Evolutionary conservation across 768 basidiomycete genomes (phyloP).

Genomic region (Lyophyllum decastes): DNA sequence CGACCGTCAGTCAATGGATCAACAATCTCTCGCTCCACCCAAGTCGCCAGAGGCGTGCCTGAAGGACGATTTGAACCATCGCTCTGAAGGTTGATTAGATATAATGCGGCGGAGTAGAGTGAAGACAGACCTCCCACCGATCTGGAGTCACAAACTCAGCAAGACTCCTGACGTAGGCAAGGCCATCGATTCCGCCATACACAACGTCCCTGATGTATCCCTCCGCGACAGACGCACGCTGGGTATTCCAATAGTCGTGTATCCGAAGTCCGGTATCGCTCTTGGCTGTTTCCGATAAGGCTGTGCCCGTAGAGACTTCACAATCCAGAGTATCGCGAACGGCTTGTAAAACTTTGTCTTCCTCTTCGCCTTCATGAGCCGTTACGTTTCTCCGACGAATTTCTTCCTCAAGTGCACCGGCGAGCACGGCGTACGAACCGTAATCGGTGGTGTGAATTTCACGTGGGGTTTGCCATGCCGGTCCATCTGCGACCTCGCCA

Average conservation of each 20-base stretch:
- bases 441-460: constrained; percentile 60
- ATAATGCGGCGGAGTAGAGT: not conserved
- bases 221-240: constrained; percentile 56
- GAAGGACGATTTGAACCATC: constrained; percentile 20
- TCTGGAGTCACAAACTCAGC: constrained; percentile 62
- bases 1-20: constrained; percentile 49
- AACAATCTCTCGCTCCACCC: constrained; percentile 45
- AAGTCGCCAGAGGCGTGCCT: constrained; percentile 40
- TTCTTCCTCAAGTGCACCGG: constrained; percentile 47
- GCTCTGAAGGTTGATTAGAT: not conserved
- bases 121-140: constrained; percentile 22
- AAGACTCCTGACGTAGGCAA: constrained; percentile 75
- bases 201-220: constrained; percentile 73
- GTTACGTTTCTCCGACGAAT: constrained; percentile 34
- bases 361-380: constrained; percentile 29
- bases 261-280: constrained; percentile 11
- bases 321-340: constrained; percentile 40
- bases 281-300: constrained; percentile 2
- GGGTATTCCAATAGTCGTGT: constrained; percentile 49
- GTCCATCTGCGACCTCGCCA: constrained; percentile 32
- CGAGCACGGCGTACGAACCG: constrained; percentile 59
- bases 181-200: constrained; percentile 76
- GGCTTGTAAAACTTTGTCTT: constrained; percentile 30
- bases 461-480: constrained; percentile 49
- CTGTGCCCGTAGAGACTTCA: constrained; percentile 23